A percentile compares a stretch with the other conserved stretches of the same genome.
These are phyloP conservation scores for Trifolium repens DNA, from an alignment of 306 rosid genomes.

Conservation along the genomic window DNA sequence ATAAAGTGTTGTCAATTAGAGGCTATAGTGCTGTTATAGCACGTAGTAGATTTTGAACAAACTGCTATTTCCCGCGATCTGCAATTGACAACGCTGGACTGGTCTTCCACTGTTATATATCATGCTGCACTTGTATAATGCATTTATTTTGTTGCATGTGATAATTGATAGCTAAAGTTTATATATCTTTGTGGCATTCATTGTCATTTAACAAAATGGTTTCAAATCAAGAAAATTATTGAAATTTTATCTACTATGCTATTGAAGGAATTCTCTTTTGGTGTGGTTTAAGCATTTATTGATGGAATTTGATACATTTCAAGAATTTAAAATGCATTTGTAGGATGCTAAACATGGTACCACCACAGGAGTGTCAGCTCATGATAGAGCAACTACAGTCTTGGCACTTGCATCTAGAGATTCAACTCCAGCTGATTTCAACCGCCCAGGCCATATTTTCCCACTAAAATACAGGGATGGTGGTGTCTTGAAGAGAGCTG, in stretches of 20 bases:
- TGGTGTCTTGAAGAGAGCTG: constrained; percentile 96
- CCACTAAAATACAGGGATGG: constrained; percentile 94
- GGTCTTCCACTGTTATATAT: constrained; percentile 32
- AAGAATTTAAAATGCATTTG: constrained; percentile 36
- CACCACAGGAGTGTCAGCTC: constrained; percentile 92
- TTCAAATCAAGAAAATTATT: constrained; percentile 20
- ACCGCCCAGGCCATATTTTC: constrained; percentile 96
- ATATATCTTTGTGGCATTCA: not conserved
- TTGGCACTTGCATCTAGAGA: constrained; percentile 85
- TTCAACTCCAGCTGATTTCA: constrained; percentile 84
- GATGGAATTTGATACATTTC: constrained; percentile 32
- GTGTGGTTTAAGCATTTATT: constrained; percentile 20
- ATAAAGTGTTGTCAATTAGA: not conserved
- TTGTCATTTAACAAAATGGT: constrained; percentile 14
- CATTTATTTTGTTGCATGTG: constrained; percentile 36
- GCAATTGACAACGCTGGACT: not conserved
- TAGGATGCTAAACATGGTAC: constrained; percentile 90
- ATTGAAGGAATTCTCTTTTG: constrained; percentile 22
- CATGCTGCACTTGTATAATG: constrained; percentile 22
- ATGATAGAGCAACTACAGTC: constrained; percentile 86
- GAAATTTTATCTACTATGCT: constrained; percentile 6
- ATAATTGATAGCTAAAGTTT: constrained; percentile 1
- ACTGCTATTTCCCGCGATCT: not conserved
- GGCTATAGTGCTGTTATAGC: not conserved
- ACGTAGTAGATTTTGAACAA: not conserved